phyloP scores from a whole-genome alignment of 2,329 filamentous ascomycete species.

The Cryphonectria parasitica region DNA sequence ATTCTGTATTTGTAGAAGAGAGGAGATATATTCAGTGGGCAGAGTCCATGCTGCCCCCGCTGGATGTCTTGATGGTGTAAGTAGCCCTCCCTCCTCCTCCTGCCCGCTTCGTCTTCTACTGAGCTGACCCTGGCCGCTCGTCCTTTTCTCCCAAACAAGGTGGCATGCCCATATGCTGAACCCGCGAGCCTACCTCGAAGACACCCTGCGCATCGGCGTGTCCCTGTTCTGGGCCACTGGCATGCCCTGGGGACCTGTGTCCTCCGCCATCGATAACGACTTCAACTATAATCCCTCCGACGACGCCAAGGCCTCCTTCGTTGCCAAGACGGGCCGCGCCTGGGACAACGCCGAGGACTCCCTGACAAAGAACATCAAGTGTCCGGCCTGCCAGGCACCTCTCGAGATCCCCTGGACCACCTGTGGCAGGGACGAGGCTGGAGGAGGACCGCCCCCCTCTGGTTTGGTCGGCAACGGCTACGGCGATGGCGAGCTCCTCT shows the following conservation, averaged over 20 bases:
- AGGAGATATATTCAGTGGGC: slow-evolving; percentile 41
- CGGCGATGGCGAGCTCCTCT: slow-evolving; percentile 59
- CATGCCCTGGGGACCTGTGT: slow-evolving; percentile 68
- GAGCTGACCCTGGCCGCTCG: slow-evolving; percentile 12
- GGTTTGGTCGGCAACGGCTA: slow-evolving; percentile 58
- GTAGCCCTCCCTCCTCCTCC: no score
- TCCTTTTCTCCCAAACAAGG: background rate
- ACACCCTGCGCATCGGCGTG: slow-evolving; percentile 64
- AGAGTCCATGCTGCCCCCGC: slow-evolving; percentile 55
- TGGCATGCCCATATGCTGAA: slow-evolving; percentile 78
- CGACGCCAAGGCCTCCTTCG: slow-evolving; percentile 52
- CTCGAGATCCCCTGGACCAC: slow-evolving; percentile 65
- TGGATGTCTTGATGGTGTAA: slow-evolving; percentile 49
- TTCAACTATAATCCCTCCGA: slow-evolving; percentile 60
- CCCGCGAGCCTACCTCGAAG: slow-evolving; percentile 73
- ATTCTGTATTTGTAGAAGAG: slow-evolving; percentile 41
- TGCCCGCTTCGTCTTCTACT: no score
- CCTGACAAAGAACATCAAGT: slow-evolving; percentile 52
- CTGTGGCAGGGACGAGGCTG: slow-evolving; percentile 43
- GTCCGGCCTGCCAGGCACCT: slow-evolving; percentile 54
- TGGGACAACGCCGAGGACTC: slow-evolving; percentile 66
- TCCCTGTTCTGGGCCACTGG: slow-evolving; percentile 62
- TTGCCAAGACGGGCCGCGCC: slow-evolving; percentile 47
- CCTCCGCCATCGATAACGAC: slow-evolving; percentile 59
- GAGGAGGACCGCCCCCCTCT: slow-evolving; percentile 35